A percentile compares a stretch with the other conserved stretches of the same genome.
Evolutionary conservation across 331 rosid genomes (phyloP).

Genomic region (Cydonia oblonga): DNA sequence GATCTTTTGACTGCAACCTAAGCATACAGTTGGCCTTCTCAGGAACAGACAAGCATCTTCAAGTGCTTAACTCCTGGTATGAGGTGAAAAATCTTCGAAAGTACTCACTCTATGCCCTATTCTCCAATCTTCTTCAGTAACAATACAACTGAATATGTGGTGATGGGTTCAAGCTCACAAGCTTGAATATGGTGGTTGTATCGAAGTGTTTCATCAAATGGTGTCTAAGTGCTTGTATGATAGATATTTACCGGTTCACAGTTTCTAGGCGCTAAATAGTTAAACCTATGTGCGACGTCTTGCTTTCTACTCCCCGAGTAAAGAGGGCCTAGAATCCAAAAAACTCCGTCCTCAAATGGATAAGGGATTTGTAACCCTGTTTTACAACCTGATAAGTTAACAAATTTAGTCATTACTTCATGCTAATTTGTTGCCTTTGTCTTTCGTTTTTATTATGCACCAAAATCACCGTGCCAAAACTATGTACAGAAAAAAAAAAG

Average conservation of each 20-base stretch:
- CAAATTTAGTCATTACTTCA: conserved; percentile 8
- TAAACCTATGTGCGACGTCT: too few relatives aligned
- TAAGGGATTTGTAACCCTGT: conserved; percentile 44
- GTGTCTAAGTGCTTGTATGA: too few relatives aligned
- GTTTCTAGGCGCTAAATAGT: too few relatives aligned
- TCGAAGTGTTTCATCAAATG: too few relatives aligned
- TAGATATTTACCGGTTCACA: too few relatives aligned
- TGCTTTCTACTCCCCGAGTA: too few relatives aligned
- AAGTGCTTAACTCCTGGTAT: conserved; percentile 79
- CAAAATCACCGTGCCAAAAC: background rate
- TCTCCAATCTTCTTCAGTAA: conserved; percentile 25
- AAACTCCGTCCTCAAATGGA: too few relatives aligned
- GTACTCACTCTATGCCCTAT: conserved; percentile 52
- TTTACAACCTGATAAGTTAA: conserved; percentile 29
- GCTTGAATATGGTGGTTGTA: too few relatives aligned
- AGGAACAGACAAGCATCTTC: conserved; percentile 75
- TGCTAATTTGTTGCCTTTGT: background rate
- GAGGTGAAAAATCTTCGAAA: conserved; percentile 53
- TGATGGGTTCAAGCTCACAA: too few relatives aligned
- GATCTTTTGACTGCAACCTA: conserved; percentile 38
- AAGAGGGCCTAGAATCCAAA: too few relatives aligned
- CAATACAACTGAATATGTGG: background rate
- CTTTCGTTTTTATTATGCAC: too few relatives aligned
- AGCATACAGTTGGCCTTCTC: conserved; percentile 72
- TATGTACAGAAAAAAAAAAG: background rate